These are phyloP conservation scores for Paecilomyces sp. DNA, from an alignment of 2,329 filamentous ascomycete species.

Conservation along the genomic window DNA sequence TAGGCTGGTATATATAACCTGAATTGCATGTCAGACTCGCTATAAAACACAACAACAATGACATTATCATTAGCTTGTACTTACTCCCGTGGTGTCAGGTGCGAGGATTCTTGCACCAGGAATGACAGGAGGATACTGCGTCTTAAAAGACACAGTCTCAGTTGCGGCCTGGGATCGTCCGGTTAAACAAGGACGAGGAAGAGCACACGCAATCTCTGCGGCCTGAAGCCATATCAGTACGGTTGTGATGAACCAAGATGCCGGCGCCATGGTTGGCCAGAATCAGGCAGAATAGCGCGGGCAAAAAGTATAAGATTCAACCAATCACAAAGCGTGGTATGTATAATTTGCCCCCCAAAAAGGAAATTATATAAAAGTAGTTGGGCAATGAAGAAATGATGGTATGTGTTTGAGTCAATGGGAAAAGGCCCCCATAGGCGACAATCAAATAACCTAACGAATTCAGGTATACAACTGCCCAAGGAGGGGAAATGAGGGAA, in stretches of 20 bases:
- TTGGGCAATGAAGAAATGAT: neutral
- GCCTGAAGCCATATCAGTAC: conserved; percentile 30
- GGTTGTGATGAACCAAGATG: conserved; percentile 16
- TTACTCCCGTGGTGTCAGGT: conserved; percentile 23
- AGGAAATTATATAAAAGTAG: neutral
- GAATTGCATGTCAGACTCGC: neutral
- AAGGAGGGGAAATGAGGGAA: neutral
- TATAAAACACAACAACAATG: neutral
- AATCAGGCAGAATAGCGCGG: neutral
- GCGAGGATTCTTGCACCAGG: conserved; percentile 17
- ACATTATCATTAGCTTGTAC: conserved; percentile 6
- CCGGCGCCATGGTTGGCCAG: conserved; percentile 12
- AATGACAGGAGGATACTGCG: conserved; percentile 28
- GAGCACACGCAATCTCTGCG: conserved; percentile 18
- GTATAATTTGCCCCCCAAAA: neutral
- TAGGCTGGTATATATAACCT: conserved; percentile 1
- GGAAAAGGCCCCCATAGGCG: neutral
- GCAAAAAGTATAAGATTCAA: neutral
- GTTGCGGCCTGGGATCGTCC: conserved; percentile 2
- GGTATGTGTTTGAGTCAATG: neutral
- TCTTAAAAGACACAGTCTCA: conserved; percentile 16
- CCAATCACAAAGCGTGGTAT: neutral
- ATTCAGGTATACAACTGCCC: neutral
- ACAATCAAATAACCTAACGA: neutral
- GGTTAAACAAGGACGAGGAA: conserved; percentile 13